Percentiles rank a stretch among this genome's conserved stretches.
Evolutionary conservation across 331 rosid species (phyloP).

Genomic region (Quercus phellos): DNA sequence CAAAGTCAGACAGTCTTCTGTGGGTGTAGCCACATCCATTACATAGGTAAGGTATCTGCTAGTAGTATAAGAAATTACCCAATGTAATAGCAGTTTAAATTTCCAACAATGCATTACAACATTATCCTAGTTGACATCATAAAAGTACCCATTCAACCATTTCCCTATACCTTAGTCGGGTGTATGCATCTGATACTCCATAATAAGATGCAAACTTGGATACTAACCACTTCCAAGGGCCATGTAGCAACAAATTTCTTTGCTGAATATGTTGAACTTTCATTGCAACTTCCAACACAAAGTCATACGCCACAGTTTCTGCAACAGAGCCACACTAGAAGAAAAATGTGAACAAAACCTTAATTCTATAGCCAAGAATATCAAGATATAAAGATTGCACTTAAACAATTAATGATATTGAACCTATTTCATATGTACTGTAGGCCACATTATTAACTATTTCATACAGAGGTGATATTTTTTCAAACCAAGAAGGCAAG

Average conservation of each 20-base stretch:
- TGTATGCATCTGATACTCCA: constrained; percentile 29
- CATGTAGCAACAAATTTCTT: constrained; percentile 25
- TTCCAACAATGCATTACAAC: background rate
- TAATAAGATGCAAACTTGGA: constrained; percentile 27
- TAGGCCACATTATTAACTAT: no score
- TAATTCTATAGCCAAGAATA: background rate
- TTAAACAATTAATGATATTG: no score
- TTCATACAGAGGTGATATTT: no score
- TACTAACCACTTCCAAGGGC: constrained; percentile 35
- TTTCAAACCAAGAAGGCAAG: no score
- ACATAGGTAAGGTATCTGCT: constrained; percentile 30
- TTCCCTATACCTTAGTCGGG: constrained; percentile 27
- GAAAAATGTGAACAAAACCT: background rate
- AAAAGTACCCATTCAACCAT: background rate
- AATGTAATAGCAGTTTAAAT: background rate
- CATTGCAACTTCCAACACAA: constrained; percentile 31
- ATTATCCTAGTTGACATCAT: background rate
- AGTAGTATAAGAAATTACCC: background rate
- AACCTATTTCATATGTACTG: no score
- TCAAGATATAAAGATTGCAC: background rate
- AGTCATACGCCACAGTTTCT: constrained; percentile 33
- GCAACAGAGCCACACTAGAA: constrained; percentile 25
- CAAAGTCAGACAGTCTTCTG: constrained; percentile 25
- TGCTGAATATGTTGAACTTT: constrained; percentile 29
- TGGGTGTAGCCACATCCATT: constrained; percentile 44